Evolutionary conservation across 2,329 filamentous ascomycete species (phyloP).

Genomic region (Aureobasidium sp.): DNA sequence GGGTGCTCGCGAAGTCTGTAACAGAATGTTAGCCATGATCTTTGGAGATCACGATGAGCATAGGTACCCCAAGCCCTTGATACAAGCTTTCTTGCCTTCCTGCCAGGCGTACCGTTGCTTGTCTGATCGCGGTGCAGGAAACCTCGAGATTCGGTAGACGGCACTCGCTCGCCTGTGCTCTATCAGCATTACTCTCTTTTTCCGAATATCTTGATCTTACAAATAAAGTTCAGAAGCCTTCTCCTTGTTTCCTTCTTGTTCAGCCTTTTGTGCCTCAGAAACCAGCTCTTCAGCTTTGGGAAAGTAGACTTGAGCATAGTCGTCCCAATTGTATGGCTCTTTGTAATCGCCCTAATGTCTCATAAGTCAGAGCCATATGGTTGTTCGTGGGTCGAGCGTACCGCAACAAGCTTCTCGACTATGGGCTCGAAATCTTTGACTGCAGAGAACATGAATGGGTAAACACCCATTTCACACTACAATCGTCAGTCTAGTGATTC

Average conservation of each 20-base stretch:
- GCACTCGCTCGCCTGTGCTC: conserved; percentile 53
- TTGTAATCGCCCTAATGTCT: conserved; percentile 47
- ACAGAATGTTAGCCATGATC: neutral
- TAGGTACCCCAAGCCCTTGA: conserved; percentile 44
- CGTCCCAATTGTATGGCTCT: conserved; percentile 56
- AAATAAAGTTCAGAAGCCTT: conserved; percentile 58
- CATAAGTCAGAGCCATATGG: neutral
- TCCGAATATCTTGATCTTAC: conserved; percentile 20
- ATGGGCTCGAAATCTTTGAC: conserved; percentile 64
- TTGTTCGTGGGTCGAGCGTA: conserved; percentile 23
- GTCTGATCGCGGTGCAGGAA: conserved; percentile 49
- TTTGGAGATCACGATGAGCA: neutral
- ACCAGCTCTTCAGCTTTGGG: conserved; percentile 54
- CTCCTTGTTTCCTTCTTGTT: conserved; percentile 42
- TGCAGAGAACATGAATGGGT: conserved; percentile 61
- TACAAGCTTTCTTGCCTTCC: conserved; percentile 57
- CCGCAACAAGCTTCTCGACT: conserved; percentile 55
- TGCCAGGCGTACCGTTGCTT: conserved; percentile 57
- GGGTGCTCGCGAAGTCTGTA: conserved; percentile 46
- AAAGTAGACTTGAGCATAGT: conserved; percentile 57
- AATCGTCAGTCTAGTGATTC: conserved; percentile 25
- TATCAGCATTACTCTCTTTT: conserved; percentile 16
- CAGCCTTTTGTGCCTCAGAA: conserved; percentile 45
- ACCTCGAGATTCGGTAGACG: conserved; percentile 66
- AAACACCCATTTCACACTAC: conserved; percentile 46